Evolutionary conservation across 352 stramenopile species (phyloP).

Genomic region (Phytophthora cactorum): DNA sequence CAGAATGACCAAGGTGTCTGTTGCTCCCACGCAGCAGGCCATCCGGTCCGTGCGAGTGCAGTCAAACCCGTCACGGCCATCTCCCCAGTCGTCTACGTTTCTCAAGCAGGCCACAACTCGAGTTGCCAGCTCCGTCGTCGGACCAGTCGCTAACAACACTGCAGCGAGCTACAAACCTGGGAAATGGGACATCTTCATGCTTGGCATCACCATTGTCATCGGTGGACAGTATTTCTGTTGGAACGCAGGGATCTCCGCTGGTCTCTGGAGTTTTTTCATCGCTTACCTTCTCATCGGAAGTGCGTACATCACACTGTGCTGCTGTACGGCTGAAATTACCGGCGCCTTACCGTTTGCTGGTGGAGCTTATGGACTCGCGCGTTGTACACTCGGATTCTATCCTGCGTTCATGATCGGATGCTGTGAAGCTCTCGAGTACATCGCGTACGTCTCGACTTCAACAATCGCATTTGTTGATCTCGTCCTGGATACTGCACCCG

Average conservation of each 20-base stretch:
- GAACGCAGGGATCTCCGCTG: slow-evolving; percentile 49
- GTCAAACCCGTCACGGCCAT: not conserved
- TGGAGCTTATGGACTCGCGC: slow-evolving; percentile 46
- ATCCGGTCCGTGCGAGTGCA: slow-evolving; percentile 13
- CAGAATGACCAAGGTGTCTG: slow-evolving; percentile 11
- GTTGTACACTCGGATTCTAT: slow-evolving; percentile 53
- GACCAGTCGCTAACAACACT: not conserved
- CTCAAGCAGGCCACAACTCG: slow-evolving; percentile 14
- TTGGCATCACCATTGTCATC: slow-evolving; percentile 63
- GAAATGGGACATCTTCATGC: slow-evolving; percentile 50
- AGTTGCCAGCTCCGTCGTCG: not conserved
- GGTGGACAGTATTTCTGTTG: slow-evolving; percentile 61
- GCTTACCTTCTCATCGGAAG: slow-evolving; percentile 42
- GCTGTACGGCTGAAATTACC: slow-evolving; percentile 55
- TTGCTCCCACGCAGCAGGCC: slow-evolving; percentile 12
- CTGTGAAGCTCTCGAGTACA: slow-evolving; percentile 58
- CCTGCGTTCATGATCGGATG: slow-evolving; percentile 54
- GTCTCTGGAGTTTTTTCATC: slow-evolving; percentile 50
- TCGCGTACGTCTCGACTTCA: slow-evolving; percentile 47
- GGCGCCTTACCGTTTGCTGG: slow-evolving; percentile 52
- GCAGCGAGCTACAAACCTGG: slow-evolving; percentile 20
- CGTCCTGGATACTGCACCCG: slow-evolving; percentile 27
- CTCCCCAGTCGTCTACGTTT: not conserved
- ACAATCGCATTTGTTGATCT: slow-evolving; percentile 44
- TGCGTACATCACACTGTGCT: slow-evolving; percentile 48